Evolutionary conservation across 306 rosid genomes (phyloP), one percentile per base, ranked within the genome.

Genomic region (Cucumis melo): DNA sequence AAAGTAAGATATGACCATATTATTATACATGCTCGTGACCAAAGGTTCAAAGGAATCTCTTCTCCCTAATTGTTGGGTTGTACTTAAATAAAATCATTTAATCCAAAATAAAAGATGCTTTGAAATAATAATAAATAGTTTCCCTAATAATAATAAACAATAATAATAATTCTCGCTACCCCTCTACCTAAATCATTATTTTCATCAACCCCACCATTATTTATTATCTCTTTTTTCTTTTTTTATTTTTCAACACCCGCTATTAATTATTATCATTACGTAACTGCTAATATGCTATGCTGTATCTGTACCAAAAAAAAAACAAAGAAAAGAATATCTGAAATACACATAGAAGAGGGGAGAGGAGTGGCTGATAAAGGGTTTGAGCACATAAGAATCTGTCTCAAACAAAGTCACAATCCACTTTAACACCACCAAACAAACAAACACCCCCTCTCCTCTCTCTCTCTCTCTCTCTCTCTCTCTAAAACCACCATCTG

Each of bases 391-490:
- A 17, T 0, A 6, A 80, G 77, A 82, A 80, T 70, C 77, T 82
- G 74, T 56, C 53, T 42, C 77, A 3, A 13, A 75, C 81, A 75
- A 78, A 74, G 55, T 78, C 75, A 64, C 12, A 76, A 10, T n/a
- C 82, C 88, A 82, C 79, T 78, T 67, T 77, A 62, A 48, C 65
- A 56, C 77, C 71, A 66, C 82, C 84, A 16, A 50, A 13, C 54
- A 13, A 16, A 76, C 70, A 9, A 19, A 16, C 58, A 54, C 7
- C 16, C n/a, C n/a, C 56, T 51, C 56, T 50, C 55, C 55, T 50
- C n/a, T 6, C 67, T 16, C 15, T 32, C 36, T 3, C 34, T 32
- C 34, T 32, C 55, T 51, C 55, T 16, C 54, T 51, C 56, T 16
- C 27, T 27, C 59, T 78, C 79, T 61, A 1, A 58, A 12, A 80